A percentile compares a stretch with the other conserved stretches of the same genome.
phyloP scores from a whole-genome alignment of 2,329 filamentous ascomycete genomes.

The Penicillium concentricum region DNA sequence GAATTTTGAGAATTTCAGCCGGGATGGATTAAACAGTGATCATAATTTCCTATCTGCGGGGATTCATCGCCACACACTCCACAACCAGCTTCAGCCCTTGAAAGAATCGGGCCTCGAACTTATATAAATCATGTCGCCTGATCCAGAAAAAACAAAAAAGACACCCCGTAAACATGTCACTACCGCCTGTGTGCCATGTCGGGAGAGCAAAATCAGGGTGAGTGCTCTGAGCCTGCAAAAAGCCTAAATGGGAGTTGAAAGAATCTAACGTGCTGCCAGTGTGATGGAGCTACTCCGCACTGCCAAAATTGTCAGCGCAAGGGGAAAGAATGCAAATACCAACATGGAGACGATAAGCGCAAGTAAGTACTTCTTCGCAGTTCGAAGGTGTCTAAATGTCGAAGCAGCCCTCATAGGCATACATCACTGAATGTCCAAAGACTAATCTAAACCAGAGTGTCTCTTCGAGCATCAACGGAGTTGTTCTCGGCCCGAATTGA shows the following conservation, averaged over 20 bases:
- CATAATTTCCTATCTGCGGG: constrained; percentile 1
- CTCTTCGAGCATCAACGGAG: constrained; percentile 37
- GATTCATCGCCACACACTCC: neutral
- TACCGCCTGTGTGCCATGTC: constrained; percentile 46
- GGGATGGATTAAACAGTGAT: constrained; percentile 11
- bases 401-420: neutral
- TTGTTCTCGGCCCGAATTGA: constrained; percentile 40
- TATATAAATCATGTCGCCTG: constrained; percentile 23
- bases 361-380: constrained; percentile 31
- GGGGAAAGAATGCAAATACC: constrained; percentile 40
- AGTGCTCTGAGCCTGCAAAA: constrained; percentile 2
- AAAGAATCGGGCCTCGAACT: neutral
- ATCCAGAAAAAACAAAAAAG: constrained; percentile 30
- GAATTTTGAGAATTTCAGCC: neutral
- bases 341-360: constrained; percentile 41
- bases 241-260: neutral
- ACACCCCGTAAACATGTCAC: constrained; percentile 45
- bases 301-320: constrained; percentile 42
- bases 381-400: neutral
- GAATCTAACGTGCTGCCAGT: constrained; percentile 25
- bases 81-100: neutral
- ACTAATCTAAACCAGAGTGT: constrained; percentile 28
- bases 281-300: constrained; percentile 38
- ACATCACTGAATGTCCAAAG: constrained; percentile 2
- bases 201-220: constrained; percentile 48